Evolutionary conservation across 2,329 filamentous ascomycete species (phyloP).

Genomic region (Sphaerulina musiva): DNA sequence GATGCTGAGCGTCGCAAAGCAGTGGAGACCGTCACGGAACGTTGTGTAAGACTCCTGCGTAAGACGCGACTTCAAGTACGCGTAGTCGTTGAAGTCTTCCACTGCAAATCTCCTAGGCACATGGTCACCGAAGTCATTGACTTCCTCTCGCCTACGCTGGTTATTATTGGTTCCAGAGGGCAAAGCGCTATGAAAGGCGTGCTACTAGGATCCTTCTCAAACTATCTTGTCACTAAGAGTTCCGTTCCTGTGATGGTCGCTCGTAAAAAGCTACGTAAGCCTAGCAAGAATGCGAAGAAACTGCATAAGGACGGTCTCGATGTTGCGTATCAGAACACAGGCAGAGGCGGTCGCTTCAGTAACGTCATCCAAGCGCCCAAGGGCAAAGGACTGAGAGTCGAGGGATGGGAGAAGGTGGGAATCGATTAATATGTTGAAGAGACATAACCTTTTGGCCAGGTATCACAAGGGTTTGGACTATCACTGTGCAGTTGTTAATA

Average conservation of each 20-base stretch:
- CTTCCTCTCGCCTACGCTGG: conserved; percentile 79
- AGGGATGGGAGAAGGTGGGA: conserved; percentile 33
- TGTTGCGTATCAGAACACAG: conserved; percentile 30
- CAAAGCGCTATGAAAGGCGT: conserved; percentile 90
- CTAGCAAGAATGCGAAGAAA: conserved; percentile 48
- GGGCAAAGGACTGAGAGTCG: conserved; percentile 28
- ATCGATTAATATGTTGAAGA: conserved; percentile 25
- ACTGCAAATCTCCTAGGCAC: conserved; percentile 96
- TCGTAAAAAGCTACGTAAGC: conserved; percentile 79
- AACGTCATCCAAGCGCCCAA: conserved; percentile 33
- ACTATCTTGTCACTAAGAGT: conserved; percentile 94
- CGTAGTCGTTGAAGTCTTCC: conserved; percentile 90
- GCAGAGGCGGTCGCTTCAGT: conserved; percentile 27
- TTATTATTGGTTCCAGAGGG: conserved; percentile 86
- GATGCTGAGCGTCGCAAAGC: conserved; percentile 77
- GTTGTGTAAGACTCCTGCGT: conserved; percentile 75
- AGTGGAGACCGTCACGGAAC: conserved; percentile 75
- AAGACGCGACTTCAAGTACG: conserved; percentile 90
- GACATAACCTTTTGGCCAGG: too few species aligned
- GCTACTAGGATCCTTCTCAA: conserved; percentile 90
- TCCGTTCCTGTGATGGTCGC: conserved; percentile 98
- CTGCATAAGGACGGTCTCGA: conserved; percentile 29
- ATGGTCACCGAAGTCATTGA: conserved; percentile 97
- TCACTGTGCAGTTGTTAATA: too few species aligned
- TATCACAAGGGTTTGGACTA: too few species aligned